Evolutionary conservation across 805 yeast species (phyloP).

Genomic region (Wickerhamiella azyma): DNA sequence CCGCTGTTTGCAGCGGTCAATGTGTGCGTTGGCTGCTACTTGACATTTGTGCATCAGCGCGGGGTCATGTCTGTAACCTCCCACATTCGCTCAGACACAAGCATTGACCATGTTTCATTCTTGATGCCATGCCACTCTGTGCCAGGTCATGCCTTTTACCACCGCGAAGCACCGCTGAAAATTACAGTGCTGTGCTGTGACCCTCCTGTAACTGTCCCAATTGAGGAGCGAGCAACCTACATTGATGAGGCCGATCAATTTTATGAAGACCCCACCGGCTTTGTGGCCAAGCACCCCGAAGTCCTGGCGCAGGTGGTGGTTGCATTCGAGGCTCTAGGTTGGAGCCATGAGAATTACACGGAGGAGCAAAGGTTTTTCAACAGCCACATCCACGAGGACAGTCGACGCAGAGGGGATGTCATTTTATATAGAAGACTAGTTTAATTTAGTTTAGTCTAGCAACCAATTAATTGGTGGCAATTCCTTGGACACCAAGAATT

Average conservation of each 20-base stretch:
- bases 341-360: conserved; percentile 24
- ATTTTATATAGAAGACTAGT: conserved; percentile 35
- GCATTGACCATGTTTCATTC: conserved; percentile 51
- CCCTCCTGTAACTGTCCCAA: conserved; percentile 47
- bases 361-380: conserved; percentile 52
- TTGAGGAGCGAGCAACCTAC: conserved; percentile 33
- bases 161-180: conserved; percentile 29
- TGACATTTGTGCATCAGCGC: conserved; percentile 64
- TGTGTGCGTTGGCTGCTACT: conserved; percentile 32
- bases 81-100: conserved; percentile 32
- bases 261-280: conserved; percentile 51
- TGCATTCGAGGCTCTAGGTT: conserved; percentile 51
- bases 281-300: conserved; percentile 38
- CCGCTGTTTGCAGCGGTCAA: conserved; percentile 27
- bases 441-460: conserved; percentile 8
- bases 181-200: conserved; percentile 83
- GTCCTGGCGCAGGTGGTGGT: conserved; percentile 33
- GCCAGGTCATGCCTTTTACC: conserved; percentile 82
- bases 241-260: conserved; percentile 80
- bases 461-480: conserved; percentile 54
- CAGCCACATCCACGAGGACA: conserved; percentile 74
- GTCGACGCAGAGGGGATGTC: conserved; percentile 64
- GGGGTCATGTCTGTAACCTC: conserved; percentile 67
- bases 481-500: conserved; percentile 46
- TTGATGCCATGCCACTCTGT: conserved; percentile 95